phyloP scores from a whole-genome alignment of 768 basidiomycete genomes.

The Mycena floridula region DNA sequence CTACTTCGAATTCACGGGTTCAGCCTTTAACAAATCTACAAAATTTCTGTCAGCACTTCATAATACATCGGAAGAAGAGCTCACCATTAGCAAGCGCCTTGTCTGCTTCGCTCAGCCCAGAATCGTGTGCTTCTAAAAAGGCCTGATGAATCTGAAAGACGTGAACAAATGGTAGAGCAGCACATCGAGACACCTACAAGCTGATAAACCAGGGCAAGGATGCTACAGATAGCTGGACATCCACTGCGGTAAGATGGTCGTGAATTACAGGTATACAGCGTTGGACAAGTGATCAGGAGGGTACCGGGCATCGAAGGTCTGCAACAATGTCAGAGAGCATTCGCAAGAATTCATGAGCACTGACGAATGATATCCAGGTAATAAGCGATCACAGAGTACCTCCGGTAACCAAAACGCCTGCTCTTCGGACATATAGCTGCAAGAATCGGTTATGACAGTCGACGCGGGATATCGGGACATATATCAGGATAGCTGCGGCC shows the following conservation, averaged over 20 bases:
- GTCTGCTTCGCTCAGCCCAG: conserved; percentile 75
- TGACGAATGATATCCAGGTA: conserved; percentile 97
- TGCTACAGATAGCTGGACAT: conserved; percentile 95
- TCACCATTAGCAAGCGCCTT: conserved; percentile 71
- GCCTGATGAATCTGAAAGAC: too few species aligned
- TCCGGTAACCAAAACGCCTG: conserved; percentile 97
- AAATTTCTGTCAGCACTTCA: too few species aligned
- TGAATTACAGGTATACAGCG: conserved; percentile 89
- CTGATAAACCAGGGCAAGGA: conserved; percentile 98
- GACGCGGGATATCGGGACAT: conserved; percentile 52
- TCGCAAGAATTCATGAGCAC: conserved; percentile 14
- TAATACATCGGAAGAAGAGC: conserved; percentile 11
- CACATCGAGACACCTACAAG: conserved; percentile 50
- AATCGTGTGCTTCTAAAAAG: conserved; percentile 91
- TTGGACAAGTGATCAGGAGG: conserved; percentile 91
- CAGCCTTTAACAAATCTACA: conserved; percentile 54
- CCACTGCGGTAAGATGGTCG: conserved; percentile 84
- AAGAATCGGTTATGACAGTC: not conserved
- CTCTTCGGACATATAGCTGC: conserved; percentile 97
- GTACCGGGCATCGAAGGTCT: conserved; percentile 99
- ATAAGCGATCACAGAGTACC: conserved; percentile 87
- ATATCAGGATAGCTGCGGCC: conserved; percentile 93
- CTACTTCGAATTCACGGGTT: conserved; percentile 59
- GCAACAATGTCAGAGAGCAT: conserved; percentile 5
- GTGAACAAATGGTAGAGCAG: too few species aligned